Percentiles rank a stretch among this genome's conserved stretches.
Evolutionary conservation across 2,329 filamentous ascomycete species (phyloP).

Genomic region (Paracamarosporium sp.): DNA sequence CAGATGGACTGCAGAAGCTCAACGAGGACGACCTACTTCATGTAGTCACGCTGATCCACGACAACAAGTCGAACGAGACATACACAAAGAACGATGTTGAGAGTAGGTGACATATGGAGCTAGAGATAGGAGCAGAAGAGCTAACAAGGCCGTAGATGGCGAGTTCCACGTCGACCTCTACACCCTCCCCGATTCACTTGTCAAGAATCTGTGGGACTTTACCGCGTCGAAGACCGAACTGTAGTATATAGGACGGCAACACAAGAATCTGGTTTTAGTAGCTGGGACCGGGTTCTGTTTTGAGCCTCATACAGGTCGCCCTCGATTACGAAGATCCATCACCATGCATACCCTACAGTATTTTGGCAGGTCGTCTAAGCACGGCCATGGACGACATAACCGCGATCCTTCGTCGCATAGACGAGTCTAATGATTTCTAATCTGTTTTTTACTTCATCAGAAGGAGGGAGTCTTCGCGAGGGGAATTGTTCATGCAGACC

Average conservation of each 20-base stretch:
- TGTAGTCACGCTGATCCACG: slow-evolving; percentile 97
- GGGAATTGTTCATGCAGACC: neutral
- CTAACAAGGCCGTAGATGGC: slow-evolving; percentile 67
- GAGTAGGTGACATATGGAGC: slow-evolving; percentile 64
- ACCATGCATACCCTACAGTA: neutral
- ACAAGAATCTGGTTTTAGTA: neutral
- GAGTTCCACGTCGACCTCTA: slow-evolving; percentile 99
- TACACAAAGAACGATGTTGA: slow-evolving; percentile 98
- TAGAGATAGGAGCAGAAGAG: neutral
- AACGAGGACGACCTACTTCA: slow-evolving; percentile 91
- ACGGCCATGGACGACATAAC: neutral
- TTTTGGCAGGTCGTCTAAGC: neutral
- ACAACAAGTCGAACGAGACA: slow-evolving; percentile 91
- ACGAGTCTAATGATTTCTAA: neutral
- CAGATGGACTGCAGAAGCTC: slow-evolving; percentile 86
- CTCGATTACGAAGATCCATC: neutral
- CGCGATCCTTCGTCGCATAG: neutral
- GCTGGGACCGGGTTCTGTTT: neutral
- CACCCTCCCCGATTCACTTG: slow-evolving; percentile 87
- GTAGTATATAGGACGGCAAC: slow-evolving; percentile 19
- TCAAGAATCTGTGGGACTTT: slow-evolving; percentile 97
- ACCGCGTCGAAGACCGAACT: slow-evolving; percentile 50
- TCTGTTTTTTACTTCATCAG: neutral
- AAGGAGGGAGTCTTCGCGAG: neutral
- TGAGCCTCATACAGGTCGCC: neutral